Percentiles rank a stretch among this genome's conserved stretches.
Conservation (phyloP, 768 basidiomycete genomes). For the Pulveroboletus sp. region DNA sequence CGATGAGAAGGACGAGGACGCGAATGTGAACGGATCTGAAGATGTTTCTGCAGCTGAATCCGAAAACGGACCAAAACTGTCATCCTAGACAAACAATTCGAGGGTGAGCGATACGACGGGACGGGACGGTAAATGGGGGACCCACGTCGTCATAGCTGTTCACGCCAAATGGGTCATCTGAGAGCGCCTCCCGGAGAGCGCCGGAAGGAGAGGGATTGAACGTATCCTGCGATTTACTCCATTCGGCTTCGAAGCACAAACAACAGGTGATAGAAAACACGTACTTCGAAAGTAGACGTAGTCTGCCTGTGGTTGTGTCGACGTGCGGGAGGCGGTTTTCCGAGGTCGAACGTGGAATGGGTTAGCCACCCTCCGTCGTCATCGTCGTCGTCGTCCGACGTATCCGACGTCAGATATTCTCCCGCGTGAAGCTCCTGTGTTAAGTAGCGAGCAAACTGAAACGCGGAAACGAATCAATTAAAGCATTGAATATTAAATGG, state of each 20-base stretch:
- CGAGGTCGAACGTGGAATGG: constrained; percentile 67
- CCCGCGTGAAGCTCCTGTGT: constrained; percentile 68
- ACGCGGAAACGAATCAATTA: not conserved
- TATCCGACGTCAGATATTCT: constrained; percentile 52
- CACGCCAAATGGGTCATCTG: constrained; percentile 50
- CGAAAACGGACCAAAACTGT: constrained; percentile 80
- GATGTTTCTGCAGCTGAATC: constrained; percentile 51
- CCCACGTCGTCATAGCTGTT: constrained; percentile 49
- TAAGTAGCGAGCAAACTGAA: constrained; percentile 77
- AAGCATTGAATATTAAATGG: not conserved
- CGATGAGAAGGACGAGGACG: constrained; percentile 43
- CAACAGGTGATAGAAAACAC: constrained; percentile 20
- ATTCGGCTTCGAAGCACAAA: not conserved
- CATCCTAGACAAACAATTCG: constrained; percentile 39
- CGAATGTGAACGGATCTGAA: constrained; percentile 53
- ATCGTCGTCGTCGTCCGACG: constrained; percentile 51
- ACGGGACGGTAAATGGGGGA: not conserved
- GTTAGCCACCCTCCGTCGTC: constrained; percentile 83
- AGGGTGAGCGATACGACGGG: not conserved
- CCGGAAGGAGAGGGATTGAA: constrained; percentile 41
- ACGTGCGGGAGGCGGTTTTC: constrained; percentile 46
- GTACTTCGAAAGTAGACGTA: constrained; percentile 54
- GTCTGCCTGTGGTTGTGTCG: constrained; percentile 48
- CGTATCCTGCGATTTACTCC: constrained; percentile 41
- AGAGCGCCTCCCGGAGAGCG: constrained; percentile 34